Percentiles rank a stretch among this genome's conserved stretches.
Conservation (phyloP, 495 filamentous ascomycete genomes). For the Emericellopsis terricola region DNA sequence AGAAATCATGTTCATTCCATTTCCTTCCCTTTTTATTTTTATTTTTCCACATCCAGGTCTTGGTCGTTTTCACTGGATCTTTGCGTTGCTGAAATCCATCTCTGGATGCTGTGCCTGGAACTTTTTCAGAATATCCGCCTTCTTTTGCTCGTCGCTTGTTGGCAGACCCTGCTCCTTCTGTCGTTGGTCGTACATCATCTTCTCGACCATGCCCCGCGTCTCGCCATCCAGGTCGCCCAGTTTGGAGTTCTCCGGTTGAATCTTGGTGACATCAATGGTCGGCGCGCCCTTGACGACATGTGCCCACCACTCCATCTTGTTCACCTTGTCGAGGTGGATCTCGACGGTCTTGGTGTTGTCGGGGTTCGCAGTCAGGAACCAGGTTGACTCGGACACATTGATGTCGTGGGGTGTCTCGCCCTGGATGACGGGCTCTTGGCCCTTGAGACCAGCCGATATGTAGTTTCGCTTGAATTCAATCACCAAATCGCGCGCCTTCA, state of each 20-base stretch:
- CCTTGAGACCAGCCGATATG: constrained; percentile 71
- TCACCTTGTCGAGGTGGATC: constrained; percentile 88
- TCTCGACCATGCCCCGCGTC: constrained; percentile 96
- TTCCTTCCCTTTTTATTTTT: constrained; percentile 1
- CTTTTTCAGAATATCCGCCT: constrained; percentile 78
- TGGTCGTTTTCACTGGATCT: constrained; percentile 34
- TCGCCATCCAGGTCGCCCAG: constrained; percentile 86
- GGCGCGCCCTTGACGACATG: constrained; percentile 73
- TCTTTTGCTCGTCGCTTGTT: constrained; percentile 82
- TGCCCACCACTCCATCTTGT: constrained; percentile 97
- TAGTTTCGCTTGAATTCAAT: constrained; percentile 67
- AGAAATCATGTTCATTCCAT: too few relatives aligned
- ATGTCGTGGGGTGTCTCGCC: constrained; percentile 72
- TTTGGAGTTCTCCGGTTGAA: constrained; percentile 80
- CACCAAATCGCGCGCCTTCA: constrained; percentile 70
- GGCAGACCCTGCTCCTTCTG: constrained; percentile 85
- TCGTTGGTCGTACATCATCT: constrained; percentile 99
- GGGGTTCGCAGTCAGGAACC: constrained; percentile 65
- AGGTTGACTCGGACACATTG: constrained; percentile 71
- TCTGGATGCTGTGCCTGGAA: constrained; percentile 63
- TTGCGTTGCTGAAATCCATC: constrained; percentile 70
- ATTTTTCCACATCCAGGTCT: background rate
- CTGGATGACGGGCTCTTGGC: constrained; percentile 73
- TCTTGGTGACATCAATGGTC: constrained; percentile 86
- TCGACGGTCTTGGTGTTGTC: constrained; percentile 54